Conservation (phyloP, 2,329 filamentous ascomycete species). For the Biscogniauxia marginata region DNA sequence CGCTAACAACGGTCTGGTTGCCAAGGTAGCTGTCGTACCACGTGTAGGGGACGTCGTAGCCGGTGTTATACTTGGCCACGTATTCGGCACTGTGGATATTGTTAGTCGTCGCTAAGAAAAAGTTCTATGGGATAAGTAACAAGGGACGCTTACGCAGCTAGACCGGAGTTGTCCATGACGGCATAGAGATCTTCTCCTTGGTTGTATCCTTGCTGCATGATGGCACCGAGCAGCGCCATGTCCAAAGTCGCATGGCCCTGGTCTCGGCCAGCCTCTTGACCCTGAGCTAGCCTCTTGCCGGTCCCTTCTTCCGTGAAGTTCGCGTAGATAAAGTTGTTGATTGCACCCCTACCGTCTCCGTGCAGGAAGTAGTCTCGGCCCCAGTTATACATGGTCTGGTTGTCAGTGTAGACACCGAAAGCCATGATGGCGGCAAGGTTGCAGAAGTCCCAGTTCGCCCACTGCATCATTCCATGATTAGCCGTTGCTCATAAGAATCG, state of each 20-base stretch:
- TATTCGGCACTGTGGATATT: constrained; percentile 30
- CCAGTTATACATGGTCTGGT: constrained; percentile 39
- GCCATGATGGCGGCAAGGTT: constrained; percentile 41
- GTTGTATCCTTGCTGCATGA: constrained; percentile 43
- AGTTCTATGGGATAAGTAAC: not conserved
- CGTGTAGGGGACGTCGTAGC: constrained; percentile 41
- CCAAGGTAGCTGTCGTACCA: constrained; percentile 39
- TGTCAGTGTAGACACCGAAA: constrained; percentile 43
- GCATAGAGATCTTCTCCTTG: constrained; percentile 42
- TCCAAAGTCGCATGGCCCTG: constrained; percentile 44
- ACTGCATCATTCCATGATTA: not conserved
- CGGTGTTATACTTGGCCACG: constrained; percentile 41
- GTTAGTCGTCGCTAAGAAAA: constrained; percentile 19
- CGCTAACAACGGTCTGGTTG: constrained; percentile 34
- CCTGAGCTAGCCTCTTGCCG: constrained; percentile 35
- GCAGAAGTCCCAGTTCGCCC: constrained; percentile 44
- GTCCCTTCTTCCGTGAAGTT: constrained; percentile 30
- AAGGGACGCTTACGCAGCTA: constrained; percentile 16
- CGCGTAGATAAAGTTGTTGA: constrained; percentile 25
- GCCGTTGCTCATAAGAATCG: not conserved
- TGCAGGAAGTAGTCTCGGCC: constrained; percentile 40
- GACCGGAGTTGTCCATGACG: constrained; percentile 33
- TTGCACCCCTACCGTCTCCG: constrained; percentile 38
- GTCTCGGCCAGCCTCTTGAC: constrained; percentile 43
- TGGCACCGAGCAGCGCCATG: constrained; percentile 37